Evolutionary conservation across 2,329 filamentous ascomycete species (phyloP).

Genomic region (Apiospora hydei): DNA sequence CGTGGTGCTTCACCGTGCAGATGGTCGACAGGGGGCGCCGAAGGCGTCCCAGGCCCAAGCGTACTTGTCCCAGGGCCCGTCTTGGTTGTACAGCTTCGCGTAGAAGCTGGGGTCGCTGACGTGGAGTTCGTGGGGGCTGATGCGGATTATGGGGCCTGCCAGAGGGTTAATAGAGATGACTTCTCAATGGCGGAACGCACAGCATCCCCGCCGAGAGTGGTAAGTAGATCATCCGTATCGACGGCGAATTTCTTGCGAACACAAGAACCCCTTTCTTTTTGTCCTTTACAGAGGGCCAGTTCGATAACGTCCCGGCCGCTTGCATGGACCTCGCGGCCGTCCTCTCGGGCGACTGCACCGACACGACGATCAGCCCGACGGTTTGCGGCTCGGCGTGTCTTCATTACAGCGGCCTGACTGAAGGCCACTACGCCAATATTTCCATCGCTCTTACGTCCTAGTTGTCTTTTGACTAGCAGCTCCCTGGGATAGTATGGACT

Average conservation of each 20-base stretch:
- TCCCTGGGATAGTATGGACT: background rate
- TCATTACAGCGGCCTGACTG: constrained; percentile 2
- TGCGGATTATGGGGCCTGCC: constrained; percentile 34
- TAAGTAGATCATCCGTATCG: background rate
- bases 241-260: background rate
- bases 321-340: constrained; percentile 21
- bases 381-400: constrained; percentile 22
- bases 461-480: background rate
- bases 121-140: constrained; percentile 36
- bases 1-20: constrained; percentile 38
- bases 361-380: background rate
- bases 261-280: no score
- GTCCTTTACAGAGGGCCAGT: background rate
- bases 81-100: constrained; percentile 46
- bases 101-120: constrained; percentile 41
- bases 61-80: constrained; percentile 41
- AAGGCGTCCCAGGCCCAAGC: no score
- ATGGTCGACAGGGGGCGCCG: constrained; percentile 22
- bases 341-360: background rate
- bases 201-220: background rate
- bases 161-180: no score
- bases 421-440: background rate
- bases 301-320: constrained; percentile 2
- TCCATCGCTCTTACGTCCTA: background rate
- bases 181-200: no score